Evolutionary conservation across 176 grass and related monocot genomes (phyloP), one percentile per base, ranked within the genome.

Genomic region (Leersia perrieri): DNA sequence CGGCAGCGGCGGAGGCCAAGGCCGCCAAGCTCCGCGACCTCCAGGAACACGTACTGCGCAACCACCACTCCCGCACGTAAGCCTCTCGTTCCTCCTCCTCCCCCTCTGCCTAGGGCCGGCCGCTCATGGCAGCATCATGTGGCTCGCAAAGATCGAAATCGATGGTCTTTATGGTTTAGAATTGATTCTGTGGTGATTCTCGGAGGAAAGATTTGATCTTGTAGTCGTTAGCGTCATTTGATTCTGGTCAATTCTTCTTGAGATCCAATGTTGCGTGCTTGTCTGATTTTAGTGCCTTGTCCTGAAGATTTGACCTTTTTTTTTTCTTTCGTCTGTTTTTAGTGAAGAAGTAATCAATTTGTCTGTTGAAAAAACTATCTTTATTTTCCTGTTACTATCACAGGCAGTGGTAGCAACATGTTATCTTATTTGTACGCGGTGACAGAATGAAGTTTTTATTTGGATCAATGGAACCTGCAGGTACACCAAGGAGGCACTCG

Each of bases 401-500:
- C n/a, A n/a, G n/a, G n/a, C n/a, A n/a, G n/a, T n/a, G n/a, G n/a
- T n/a, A n/a, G n/a, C n/a, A n/a, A n/a, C 26, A 74, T 23, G 3
- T 9, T 41, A 63, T 57, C 0, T 5, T 39, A 29, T 15, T 49
- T 28, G 11, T 71, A 44, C 34, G 58, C 53, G 7, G 1, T 23
- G 7, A 64, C 62, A 60, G 1, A n/a, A 33, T 35, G 2, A 42
- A 72, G 7, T 10, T 64, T 40, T 29, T 39, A 53, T 29, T 29
- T 63, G 9, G 18, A 40, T 75, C 22, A 0, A 1, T 49, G 47
- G 11, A 57, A 62, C 5, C 4, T 63, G 27, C 34, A 98, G 95
- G 73, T 95, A 91, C 83, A 95, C 90, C 14, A 89, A 91, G 39
- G 95, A 95, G 74, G 95, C 95, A 3, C 60, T 98, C 27, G 80